phyloP scores from a whole-genome alignment of 2,329 filamentous ascomycete genomes.

The Diplocarpon rosae region DNA sequence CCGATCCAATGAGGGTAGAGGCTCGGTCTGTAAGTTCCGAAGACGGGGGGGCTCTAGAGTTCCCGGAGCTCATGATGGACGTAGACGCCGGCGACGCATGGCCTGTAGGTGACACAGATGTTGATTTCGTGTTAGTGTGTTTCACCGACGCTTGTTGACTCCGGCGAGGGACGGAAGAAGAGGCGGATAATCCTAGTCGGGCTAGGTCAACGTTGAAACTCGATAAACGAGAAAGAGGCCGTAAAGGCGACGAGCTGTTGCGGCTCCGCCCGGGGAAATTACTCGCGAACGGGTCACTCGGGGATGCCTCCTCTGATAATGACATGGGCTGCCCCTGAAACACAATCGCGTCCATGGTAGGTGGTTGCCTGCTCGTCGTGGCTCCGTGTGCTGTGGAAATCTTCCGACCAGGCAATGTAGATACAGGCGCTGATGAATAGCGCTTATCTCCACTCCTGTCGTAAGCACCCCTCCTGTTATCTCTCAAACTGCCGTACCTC shows the following conservation, averaged over 20 bases:
- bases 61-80: conserved; percentile 15
- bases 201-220: conserved; percentile 44
- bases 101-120: conserved; percentile 32
- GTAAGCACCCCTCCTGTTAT: conserved; percentile 39
- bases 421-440: conserved; percentile 43
- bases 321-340: conserved; percentile 15
- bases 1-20: conserved; percentile 59
- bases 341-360: conserved; percentile 19
- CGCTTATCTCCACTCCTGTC: conserved; percentile 35
- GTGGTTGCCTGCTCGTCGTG: conserved; percentile 10
- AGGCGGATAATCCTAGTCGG: conserved; percentile 34
- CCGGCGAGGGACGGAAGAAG: conserved; percentile 21
- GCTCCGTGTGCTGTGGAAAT: conserved; percentile 20
- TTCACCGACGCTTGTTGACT: conserved; percentile 21
- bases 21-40: conserved; percentile 29
- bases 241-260: conserved; percentile 44
- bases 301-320: conserved; percentile 11
- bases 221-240: conserved; percentile 41
- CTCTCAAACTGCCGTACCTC: conserved; percentile 44
- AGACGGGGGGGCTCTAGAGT: conserved; percentile 14
- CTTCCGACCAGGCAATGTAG: conserved; percentile 21
- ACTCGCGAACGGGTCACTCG: conserved; percentile 19
- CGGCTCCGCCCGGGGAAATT: conserved; percentile 23
- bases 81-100: conserved; percentile 31
- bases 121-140: conserved; percentile 24